Evolutionary conservation across 441 rosid species (phyloP), one percentile per base, ranked within the genome.

Genomic region (California macrophylla): DNA sequence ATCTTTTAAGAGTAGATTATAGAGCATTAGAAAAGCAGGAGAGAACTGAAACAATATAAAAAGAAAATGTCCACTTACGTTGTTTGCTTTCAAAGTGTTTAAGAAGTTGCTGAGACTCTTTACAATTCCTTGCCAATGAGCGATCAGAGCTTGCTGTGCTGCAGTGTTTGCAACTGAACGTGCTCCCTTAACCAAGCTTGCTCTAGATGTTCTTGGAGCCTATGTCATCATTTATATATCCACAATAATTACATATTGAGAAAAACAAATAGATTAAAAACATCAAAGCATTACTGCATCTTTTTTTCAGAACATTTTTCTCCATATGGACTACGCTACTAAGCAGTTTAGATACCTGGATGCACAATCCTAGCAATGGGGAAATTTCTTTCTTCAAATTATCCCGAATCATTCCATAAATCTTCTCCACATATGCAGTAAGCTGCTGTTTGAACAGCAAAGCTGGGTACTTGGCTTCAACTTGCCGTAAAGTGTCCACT

Each of bases 121-220:
- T 63, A 91, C 94, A 73, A 92, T 95, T 74, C 96, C 97, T 85
- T 90, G 98, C 99, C 98, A 95, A 73, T 92, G 98, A 25, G 98
- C 96, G 69, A 95, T 92, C 82, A 95, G 81, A 38, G 97, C 88
- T 79, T 92, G 98, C 77, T 95, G 99, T 8, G 89, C 97, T 34
- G 92, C 90, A 24, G 87, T 75, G 72, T 86, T 95, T 61, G 88
- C 93, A 36, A 89, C 89, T 0, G 96, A 89, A 28, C 98, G 97
- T 23, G 76, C 32, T 73, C 99, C 98, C 85, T 95, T 95, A 34
- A 95, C 99, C 71, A 95, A 79, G 86, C 99, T 92, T 69, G 98
- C 99, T 77, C 99, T 83, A 36, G 99, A 92, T 80, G 98, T 92
- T 84, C 99, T 87, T 60, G 99, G 99, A 36, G 98, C 99, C 98